Evolutionary conservation across 129 eudicot genomes (phyloP), one percentile per base, ranked within the genome.

Genomic region (Chrysanthemum lavandulifolium): DNA sequence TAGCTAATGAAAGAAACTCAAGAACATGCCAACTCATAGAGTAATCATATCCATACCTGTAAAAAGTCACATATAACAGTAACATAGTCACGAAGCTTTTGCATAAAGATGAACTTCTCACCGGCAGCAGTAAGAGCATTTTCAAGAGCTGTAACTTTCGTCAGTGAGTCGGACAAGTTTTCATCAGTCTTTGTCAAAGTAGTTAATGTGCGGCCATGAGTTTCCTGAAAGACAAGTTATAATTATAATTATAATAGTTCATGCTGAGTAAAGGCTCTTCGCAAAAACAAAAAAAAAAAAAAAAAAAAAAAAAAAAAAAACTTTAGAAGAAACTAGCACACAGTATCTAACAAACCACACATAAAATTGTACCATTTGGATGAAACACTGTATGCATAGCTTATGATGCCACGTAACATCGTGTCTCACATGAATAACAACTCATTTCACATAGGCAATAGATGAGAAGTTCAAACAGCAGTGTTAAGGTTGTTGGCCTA

Each of bases 61-160:
- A 93, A 83, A 90, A 90, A 90, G 79, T 84, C 98, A 70, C 98
- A 87, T 69, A 93, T 80, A 80, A 79, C 97, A 76, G 98, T 84
- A 79, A 93, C 87, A 81, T 85, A 93, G 77, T 93, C 97, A 45
- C 92, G 96, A 84, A 89, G 92, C 96, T 86, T 83, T 85, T 93
- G 98, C 98, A 93, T 86, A 80, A 90, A 93, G 83, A 90, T 82
- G 91, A 82, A 93, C 86, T 86, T 93, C 93, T 90, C 92, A 82
- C 91, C 96, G 53, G 97, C 87, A 18, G 82, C 96, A 61, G 97
- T 72, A 72, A 83, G 74, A 56, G 97, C 86, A 49, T 68, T 77
- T 77, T 93, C 98, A 67, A 87, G 86, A 40, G 59, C 79, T 13
- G 84, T 82, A 70, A 90, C 85, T 69, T 84, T 90, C 63, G 77